Base-by-base conservation (phyloP, 2,329 filamentous ascomycete genomes). In the Plenodomus tracheiphilus region DNA sequence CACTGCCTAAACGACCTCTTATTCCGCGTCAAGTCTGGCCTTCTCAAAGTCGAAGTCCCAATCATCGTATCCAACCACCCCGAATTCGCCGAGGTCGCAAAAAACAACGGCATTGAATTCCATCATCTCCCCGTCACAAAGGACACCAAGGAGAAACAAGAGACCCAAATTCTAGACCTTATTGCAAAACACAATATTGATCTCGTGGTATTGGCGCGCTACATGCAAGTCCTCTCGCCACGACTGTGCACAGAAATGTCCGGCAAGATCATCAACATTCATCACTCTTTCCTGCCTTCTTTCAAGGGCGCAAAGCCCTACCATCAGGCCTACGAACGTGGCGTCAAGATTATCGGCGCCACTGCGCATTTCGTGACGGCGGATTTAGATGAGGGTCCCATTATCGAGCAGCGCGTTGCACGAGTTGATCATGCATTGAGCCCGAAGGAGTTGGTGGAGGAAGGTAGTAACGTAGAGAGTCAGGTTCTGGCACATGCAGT, bases 291-390 rank as follows among this genome's bases (percentile, higher is more conserved):
- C 82, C 72, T 94, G 79, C 89, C 89, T 0, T 86, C 82, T 9
- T 94, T 94, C 83, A 94, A 94, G 80, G 89, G 89, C 53, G 89
- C 89, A 22, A 91, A 90, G 75, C 89, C 89, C 2, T 94, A 94
- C 74, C 89, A 93, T 73, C 89, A 94, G 78, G 89, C 89, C 7
- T 92, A 88, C 68, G 89, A 93, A 56, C 83, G 89, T 21, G 89
- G 89, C 51, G 89, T 94, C 58, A 94, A 94, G 81, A 93, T 94
- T 61, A 91, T 92, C 48, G 89, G 89, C 50, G 89, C 89, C 19
- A 91, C 88, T 2, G 89, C 89, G 4, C 89, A 94, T 75, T 93
- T 93, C 62, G 89, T 93, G 58, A 94, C 89, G 1, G 88, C 87
- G 21, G 89, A 93, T 72, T 74, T 94, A 53, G 89, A 94, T 66